Percentiles rank a stretch among this genome's conserved stretches.
These are phyloP conservation scores for Ophiostoma sp. DNA, from an alignment of 2,329 filamentous ascomycete species.

Conservation along the genomic window DNA sequence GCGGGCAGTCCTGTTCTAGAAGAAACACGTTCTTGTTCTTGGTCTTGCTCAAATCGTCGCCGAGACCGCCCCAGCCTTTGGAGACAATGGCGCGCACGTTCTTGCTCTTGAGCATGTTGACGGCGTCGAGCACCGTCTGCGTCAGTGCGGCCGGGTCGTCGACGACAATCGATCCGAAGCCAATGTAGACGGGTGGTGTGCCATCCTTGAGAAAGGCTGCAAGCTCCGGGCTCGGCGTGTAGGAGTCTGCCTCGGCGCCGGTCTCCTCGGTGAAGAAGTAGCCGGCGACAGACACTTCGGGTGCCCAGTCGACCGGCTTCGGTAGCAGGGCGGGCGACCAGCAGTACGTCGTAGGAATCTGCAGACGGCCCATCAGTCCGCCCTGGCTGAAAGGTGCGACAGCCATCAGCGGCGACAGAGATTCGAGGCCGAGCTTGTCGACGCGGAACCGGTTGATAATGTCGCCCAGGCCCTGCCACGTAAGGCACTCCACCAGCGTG, in stretches of 20 bases:
- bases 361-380: constrained; percentile 61
- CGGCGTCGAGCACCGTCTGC: constrained; percentile 64
- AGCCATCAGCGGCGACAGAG: constrained; percentile 47
- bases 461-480: constrained; percentile 82
- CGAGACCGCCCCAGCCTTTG: constrained; percentile 83
- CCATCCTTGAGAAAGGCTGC: constrained; percentile 61
- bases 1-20: constrained; percentile 38
- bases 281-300: constrained; percentile 65
- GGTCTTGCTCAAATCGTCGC: constrained; percentile 49
- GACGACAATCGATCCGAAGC: constrained; percentile 77
- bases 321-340: constrained; percentile 50
- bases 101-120: constrained; percentile 44
- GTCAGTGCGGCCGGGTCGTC: constrained; percentile 70
- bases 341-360: constrained; percentile 69
- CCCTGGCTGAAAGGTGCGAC: constrained; percentile 55
- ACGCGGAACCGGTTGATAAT: constrained; percentile 67
- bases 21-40: constrained; percentile 6
- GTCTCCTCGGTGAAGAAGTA: constrained; percentile 55
- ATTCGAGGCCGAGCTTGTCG: constrained; percentile 18
- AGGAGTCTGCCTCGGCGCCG: constrained; percentile 32
- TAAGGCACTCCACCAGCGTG: constrained; percentile 74
- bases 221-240: constrained; percentile 60
- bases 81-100: constrained; percentile 64
- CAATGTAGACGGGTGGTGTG: constrained; percentile 71
- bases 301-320: constrained; percentile 70